Conservation (phyloP, 192 early-diverging fungal genomes). For the Coemansia sp. region DNA sequence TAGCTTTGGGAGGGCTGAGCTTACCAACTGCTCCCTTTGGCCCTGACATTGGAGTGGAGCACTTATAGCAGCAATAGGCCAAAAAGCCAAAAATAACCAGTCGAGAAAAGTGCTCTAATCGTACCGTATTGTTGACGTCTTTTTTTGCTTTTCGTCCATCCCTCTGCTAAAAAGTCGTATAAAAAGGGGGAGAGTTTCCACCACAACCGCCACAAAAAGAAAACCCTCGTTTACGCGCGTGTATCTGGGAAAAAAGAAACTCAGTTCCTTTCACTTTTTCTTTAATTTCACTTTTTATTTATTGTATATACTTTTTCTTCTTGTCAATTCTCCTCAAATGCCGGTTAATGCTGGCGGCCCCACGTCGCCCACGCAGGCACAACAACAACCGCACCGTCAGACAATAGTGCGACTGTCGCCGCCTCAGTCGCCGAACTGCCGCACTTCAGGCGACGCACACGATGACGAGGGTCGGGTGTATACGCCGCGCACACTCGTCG, state of each 20-base stretch:
- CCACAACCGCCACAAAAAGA: neutral
- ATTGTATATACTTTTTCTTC: neutral
- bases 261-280: neutral
- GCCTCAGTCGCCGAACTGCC: neutral
- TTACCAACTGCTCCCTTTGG: neutral
- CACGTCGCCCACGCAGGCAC: slow-evolving; percentile 5
- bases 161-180: neutral
- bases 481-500: slow-evolving; percentile 47
- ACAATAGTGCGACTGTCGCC: slow-evolving; percentile 50
- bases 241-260: neutral
- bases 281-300: neutral
- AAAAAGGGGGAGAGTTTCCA: neutral
- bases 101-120: neutral
- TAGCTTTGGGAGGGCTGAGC: neutral
- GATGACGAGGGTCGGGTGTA: slow-evolving; percentile 13
- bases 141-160: neutral
- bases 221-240: neutral
- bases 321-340: neutral
- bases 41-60: neutral
- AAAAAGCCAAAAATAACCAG: neutral
- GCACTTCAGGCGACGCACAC: slow-evolving; percentile 4
- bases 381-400: slow-evolving; percentile 15
- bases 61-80: neutral
- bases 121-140: neutral
- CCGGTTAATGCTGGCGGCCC: neutral